Evolutionary conservation across 2,329 filamentous ascomycete species (phyloP).

Genomic region (Endoconidiophora polonica): DNA sequence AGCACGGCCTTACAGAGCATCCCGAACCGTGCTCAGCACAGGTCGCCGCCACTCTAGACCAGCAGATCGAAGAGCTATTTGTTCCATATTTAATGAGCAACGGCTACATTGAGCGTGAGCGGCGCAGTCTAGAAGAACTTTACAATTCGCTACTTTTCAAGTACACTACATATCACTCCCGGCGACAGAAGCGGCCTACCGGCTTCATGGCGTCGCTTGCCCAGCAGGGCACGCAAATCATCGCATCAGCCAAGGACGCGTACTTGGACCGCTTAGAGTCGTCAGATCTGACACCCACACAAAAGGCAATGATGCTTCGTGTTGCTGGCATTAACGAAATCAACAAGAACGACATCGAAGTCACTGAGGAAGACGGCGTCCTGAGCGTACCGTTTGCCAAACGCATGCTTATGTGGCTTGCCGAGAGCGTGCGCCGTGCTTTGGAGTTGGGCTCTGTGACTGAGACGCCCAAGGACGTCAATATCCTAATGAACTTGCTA

Average conservation of each 20-base stretch:
- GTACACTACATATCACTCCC: conserved; percentile 86
- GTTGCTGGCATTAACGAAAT: conserved; percentile 71
- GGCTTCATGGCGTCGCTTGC: conserved; percentile 87
- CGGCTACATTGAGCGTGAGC: conserved; percentile 54
- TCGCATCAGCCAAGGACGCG: conserved; percentile 75
- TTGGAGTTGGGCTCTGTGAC: conserved; percentile 75
- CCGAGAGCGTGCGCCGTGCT: conserved; percentile 80
- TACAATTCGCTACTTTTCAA: conserved; percentile 91
- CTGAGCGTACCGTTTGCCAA: conserved; percentile 80
- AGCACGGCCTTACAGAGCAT: conserved; percentile 86
- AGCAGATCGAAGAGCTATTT: conserved; percentile 63
- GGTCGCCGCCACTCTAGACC: conserved; percentile 58
- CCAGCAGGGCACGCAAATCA: conserved; percentile 74
- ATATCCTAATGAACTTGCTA: conserved; percentile 65
- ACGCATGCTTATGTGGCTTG: conserved; percentile 93
- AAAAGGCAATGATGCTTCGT: conserved; percentile 77
- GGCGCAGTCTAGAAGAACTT: conserved; percentile 56
- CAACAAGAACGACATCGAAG: conserved; percentile 71
- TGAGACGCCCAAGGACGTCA: conserved; percentile 89
- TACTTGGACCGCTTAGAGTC: conserved; percentile 82
- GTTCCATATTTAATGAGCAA: conserved; percentile 53
- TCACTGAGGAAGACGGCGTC: conserved; percentile 75
- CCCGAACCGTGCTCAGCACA: conserved; percentile 80
- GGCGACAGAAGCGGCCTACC: conserved; percentile 72
- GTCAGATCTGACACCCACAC: conserved; percentile 70